Evolutionary conservation across 1,284 basidiomycete genomes (phyloP).

Genomic region (Hemileia vastatrix): DNA sequence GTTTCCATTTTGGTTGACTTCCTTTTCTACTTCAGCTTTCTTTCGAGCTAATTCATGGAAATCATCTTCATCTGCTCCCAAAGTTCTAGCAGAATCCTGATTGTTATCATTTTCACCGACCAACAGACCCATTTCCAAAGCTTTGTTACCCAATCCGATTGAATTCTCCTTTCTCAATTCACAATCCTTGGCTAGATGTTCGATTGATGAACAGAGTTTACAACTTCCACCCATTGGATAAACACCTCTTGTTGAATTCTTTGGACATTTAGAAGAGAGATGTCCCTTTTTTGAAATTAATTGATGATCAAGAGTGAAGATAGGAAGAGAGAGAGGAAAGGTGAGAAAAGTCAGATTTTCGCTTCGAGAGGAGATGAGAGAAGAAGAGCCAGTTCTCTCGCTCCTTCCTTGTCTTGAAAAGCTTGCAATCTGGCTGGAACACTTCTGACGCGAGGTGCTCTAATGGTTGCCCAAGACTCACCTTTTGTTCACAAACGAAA

Average conservation of each 20-base stretch:
- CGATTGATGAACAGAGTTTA: slow-evolving; percentile 72
- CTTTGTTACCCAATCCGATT: slow-evolving; percentile 6
- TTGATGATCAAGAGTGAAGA: no score
- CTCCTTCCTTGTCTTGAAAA: no score
- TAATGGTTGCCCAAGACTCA: no score
- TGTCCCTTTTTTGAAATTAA: slow-evolving; percentile 67
- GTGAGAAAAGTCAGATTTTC: no score
- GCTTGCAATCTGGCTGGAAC: no score
- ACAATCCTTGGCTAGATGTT: slow-evolving; percentile 79
- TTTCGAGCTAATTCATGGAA: slow-evolving; percentile 68
- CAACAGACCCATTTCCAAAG: slow-evolving; percentile 16
- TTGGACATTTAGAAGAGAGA: slow-evolving; percentile 66
- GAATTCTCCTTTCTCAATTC: slow-evolving; percentile 52
- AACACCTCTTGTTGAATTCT: slow-evolving; percentile 68
- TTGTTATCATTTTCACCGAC: slow-evolving; percentile 44
- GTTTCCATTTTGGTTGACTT: no score
- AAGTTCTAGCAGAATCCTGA: slow-evolving; percentile 51
- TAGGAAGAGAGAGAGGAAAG: no score
- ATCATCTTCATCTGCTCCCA: slow-evolving; percentile 83
- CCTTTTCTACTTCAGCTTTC: slow-evolving; percentile 54
- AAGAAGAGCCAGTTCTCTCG: no score
- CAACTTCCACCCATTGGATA: slow-evolving; percentile 86
- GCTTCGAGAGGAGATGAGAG: no score
- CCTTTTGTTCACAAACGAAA: slow-evolving; percentile 86
- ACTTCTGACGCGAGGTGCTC: no score